A percentile compares a stretch with the other conserved stretches of the same genome.
phyloP scores from a whole-genome alignment of 2,329 filamentous ascomycete species.

The Bipolaris zeicola region DNA sequence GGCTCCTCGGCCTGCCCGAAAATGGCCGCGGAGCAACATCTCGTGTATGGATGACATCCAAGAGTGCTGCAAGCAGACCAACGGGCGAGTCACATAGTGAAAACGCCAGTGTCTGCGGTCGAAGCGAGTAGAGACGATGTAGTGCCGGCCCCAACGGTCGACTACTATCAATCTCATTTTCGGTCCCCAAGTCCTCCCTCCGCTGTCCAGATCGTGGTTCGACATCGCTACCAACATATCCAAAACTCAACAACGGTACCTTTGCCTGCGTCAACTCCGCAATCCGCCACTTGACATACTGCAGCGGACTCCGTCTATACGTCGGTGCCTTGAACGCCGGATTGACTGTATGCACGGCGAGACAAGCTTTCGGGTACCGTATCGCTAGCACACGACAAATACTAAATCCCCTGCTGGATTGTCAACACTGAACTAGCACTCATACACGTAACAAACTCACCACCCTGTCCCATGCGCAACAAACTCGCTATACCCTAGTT shows the following conservation, averaged over 20 bases:
- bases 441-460: conserved; percentile 32
- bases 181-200: not conserved
- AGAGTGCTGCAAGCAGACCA: conserved; percentile 41
- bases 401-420: conserved; percentile 48
- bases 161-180: not conserved
- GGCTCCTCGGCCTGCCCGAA: conserved; percentile 30
- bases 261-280: conserved; percentile 51
- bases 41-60: conserved; percentile 41
- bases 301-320: conserved; percentile 51
- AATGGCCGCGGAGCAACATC: conserved; percentile 17
- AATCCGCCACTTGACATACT: conserved; percentile 63
- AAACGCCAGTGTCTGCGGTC: conserved; percentile 46
- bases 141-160: conserved; percentile 13
- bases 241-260: conserved; percentile 58
- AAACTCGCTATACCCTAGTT: conserved; percentile 64
- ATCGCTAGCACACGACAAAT: conserved; percentile 56
- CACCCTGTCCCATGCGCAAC: conserved; percentile 62
- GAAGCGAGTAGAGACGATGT: conserved; percentile 36
- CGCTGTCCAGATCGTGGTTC: not conserved
- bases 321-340: conserved; percentile 61
- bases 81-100: conserved; percentile 48
- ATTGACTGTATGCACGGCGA: conserved; percentile 66
- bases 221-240: conserved; percentile 62
- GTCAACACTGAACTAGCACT: not conserved
- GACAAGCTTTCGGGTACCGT: conserved; percentile 56